Percentiles rank a stretch among this genome's conserved stretches.
These are phyloP conservation scores for Inga laurina DNA, from an alignment of 306 rosid genomes.

Conservation along the genomic window DNA sequence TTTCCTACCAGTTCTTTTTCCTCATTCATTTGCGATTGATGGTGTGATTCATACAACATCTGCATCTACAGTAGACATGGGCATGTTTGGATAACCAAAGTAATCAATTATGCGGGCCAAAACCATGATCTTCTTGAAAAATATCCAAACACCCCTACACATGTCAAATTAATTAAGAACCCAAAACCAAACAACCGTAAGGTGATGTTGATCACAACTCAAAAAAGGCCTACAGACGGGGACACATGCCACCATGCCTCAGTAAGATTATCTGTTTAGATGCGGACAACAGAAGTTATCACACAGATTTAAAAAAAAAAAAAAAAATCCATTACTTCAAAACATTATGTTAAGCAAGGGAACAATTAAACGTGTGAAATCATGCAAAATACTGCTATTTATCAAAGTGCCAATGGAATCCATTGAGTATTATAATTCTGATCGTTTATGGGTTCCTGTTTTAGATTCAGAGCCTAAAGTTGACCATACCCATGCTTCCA, in stretches of 20 bases:
- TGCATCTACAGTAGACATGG: conserved; percentile 13
- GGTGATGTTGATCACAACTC: neutral
- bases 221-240: neutral
- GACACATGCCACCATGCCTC: conserved; percentile 7
- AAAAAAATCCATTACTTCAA: conserved; percentile 1
- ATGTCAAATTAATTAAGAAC: too few relatives aligned
- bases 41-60: neutral
- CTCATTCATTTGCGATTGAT: neutral
- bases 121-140: too few relatives aligned
- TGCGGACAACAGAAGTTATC: neutral
- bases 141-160: too few relatives aligned
- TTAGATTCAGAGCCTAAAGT: conserved; percentile 25
- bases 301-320: neutral
- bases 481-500: conserved; percentile 98
- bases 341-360: conserved; percentile 26
- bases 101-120: too few relatives aligned
- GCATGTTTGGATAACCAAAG: too few relatives aligned
- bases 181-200: too few relatives aligned
- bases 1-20: neutral
- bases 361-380: conserved; percentile 21
- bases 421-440: neutral
- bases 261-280: neutral
- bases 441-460: conserved; percentile 7
- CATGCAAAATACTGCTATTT: conserved; percentile 23
- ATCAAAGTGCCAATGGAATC: conserved; percentile 12